A percentile compares a stretch with the other conserved stretches of the same genome.
Evolutionary conservation across 2,329 filamentous ascomycete genomes (phyloP).

Genomic region (Cladobotryum protrusum): DNA sequence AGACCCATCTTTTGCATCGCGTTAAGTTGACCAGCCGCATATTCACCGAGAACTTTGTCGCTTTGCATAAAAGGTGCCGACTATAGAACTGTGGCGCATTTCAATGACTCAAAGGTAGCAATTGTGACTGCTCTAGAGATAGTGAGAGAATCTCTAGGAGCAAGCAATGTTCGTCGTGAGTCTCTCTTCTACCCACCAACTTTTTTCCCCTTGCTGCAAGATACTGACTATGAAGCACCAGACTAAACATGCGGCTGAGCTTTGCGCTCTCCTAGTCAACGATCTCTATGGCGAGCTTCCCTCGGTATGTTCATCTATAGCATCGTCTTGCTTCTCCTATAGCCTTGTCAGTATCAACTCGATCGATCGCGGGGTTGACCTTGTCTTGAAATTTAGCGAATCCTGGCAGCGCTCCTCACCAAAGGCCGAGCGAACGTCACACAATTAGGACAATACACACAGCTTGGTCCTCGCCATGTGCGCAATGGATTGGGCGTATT

Average conservation of each 20-base stretch:
- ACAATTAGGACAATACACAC: slow-evolving; percentile 65
- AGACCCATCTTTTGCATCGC: slow-evolving; percentile 2
- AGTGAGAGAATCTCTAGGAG: slow-evolving; percentile 72
- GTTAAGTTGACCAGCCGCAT: background rate
- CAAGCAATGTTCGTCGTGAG: slow-evolving; percentile 52
- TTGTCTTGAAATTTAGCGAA: slow-evolving; percentile 54
- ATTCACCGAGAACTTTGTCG: background rate
- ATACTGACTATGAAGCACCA: slow-evolving; percentile 27
- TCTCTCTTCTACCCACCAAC: slow-evolving; percentile 18
- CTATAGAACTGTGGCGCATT: slow-evolving; percentile 10
- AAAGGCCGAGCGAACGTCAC: slow-evolving; percentile 69
- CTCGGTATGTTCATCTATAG: slow-evolving; percentile 52
- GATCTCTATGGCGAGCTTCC: slow-evolving; percentile 89
- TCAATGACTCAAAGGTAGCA: slow-evolving; percentile 65
- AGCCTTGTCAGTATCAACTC: background rate
- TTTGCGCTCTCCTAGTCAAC: slow-evolving; percentile 82
- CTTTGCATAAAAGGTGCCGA: background rate
- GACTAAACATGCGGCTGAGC: slow-evolving; percentile 74
- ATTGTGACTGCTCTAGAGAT: slow-evolving; percentile 68
- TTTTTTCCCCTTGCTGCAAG: background rate
- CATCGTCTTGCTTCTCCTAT: background rate
- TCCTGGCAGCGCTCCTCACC: slow-evolving; percentile 71
- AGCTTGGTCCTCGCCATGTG: slow-evolving; percentile 67
- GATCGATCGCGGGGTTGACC: slow-evolving; percentile 21
- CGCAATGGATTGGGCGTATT: slow-evolving; percentile 78